phyloP scores from a whole-genome alignment of 495 filamentous ascomycete genomes.

The Penicillium macrosclerotiorum region DNA sequence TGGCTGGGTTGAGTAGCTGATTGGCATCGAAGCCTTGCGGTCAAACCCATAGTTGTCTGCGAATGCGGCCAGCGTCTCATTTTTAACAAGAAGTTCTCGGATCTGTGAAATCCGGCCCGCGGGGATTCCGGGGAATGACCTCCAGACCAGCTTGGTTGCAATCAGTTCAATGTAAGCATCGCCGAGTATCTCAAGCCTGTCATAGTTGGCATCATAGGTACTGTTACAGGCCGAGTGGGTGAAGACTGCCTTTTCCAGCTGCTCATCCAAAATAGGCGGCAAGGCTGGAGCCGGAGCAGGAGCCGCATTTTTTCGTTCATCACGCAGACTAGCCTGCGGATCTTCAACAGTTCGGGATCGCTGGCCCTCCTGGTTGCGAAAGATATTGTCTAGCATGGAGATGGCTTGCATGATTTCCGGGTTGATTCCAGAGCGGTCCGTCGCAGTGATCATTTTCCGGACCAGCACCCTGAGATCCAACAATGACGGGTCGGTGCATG shows the following conservation, averaged over 20 bases:
- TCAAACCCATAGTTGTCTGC: conserved; percentile 66
- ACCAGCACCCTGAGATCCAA: too few relatives aligned
- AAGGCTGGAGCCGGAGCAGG: conserved; percentile 55
- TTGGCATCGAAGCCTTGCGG: conserved; percentile 53
- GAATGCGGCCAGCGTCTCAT: conserved; percentile 68
- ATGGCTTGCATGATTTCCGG: conserved; percentile 24
- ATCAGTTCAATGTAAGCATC: conserved; percentile 73
- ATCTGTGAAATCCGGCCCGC: conserved; percentile 63
- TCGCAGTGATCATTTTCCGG: conserved; percentile 19
- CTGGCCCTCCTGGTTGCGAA: conserved; percentile 1
- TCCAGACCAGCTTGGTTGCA: conserved; percentile 61
- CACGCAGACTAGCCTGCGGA: too few relatives aligned
- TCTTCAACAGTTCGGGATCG: too few relatives aligned
- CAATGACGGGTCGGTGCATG: neutral
- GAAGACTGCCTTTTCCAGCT: conserved; percentile 61
- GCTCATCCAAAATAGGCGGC: conserved; percentile 55
- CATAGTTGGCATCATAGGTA: conserved; percentile 48
- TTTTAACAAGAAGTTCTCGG: conserved; percentile 71
- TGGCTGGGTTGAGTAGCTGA: conserved; percentile 32
- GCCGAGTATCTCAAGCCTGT: conserved; percentile 72
- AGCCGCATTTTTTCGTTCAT: too few relatives aligned
- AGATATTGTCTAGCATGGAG: conserved; percentile 18
- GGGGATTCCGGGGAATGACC: conserved; percentile 56
- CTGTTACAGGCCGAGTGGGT: conserved; percentile 57
- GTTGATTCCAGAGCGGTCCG: conserved; percentile 8